A percentile compares a stretch with the other conserved stretches of the same genome.
phyloP scores from a whole-genome alignment of 768 basidiomycete genomes.

The Coprinellus micaceus region DNA sequence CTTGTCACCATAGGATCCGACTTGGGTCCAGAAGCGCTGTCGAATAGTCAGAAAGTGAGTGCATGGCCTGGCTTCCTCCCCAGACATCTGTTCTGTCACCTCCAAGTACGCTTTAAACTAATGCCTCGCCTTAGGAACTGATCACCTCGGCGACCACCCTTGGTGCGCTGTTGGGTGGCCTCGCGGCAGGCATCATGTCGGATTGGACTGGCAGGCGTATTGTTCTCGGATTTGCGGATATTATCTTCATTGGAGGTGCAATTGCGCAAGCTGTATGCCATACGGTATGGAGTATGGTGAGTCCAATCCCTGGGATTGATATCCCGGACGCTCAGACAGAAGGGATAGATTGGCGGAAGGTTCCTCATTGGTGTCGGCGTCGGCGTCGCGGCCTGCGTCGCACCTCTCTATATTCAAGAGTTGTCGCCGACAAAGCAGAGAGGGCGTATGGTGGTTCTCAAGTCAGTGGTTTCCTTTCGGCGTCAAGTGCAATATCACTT shows the following conservation, averaged over 20 bases:
- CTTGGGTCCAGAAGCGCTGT: slow-evolving; percentile 53
- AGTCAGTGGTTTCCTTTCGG: slow-evolving; percentile 28
- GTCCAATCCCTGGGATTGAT: slow-evolving; percentile 11
- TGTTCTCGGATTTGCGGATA: slow-evolving; percentile 63
- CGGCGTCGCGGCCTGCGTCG: slow-evolving; percentile 72
- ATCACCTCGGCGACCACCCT: slow-evolving; percentile 79
- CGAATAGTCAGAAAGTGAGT: slow-evolving; percentile 59
- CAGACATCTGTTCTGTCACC: slow-evolving; percentile 2
- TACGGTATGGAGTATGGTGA: slow-evolving; percentile 66
- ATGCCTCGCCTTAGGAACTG: slow-evolving; percentile 56
- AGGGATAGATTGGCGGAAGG: slow-evolving; percentile 56
- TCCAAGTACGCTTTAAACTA: too few relatives aligned
- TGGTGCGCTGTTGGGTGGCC: slow-evolving; percentile 72
- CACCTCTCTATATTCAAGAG: slow-evolving; percentile 83
- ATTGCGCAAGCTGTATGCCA: slow-evolving; percentile 67
- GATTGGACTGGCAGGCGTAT: slow-evolving; percentile 67
- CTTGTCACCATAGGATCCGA: slow-evolving; percentile 69
- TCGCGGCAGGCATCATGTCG: slow-evolving; percentile 63
- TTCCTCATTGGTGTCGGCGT: slow-evolving; percentile 76
- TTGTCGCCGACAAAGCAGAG: slow-evolving; percentile 70
- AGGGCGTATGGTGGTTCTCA: slow-evolving; percentile 77
- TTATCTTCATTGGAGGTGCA: slow-evolving; percentile 74
- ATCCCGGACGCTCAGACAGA: not conserved
- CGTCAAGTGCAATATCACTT: not conserved
- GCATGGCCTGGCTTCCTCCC: not conserved